Base-by-base conservation (phyloP, 192 early-diverging fungal species). In the Coemansia sp. region DNA sequence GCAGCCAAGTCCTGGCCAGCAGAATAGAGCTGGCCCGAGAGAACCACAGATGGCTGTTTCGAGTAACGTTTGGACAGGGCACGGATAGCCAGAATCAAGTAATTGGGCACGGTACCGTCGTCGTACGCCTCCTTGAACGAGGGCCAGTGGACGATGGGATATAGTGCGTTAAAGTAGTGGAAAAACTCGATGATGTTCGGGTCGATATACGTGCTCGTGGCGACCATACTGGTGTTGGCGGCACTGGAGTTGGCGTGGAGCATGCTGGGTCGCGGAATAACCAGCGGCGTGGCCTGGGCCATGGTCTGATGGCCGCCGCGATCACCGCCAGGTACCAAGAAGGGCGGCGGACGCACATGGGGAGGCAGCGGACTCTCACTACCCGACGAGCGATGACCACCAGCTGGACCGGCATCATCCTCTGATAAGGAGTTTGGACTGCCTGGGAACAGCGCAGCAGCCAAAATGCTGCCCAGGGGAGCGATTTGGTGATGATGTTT, bases 91-190 rank as follows among this genome's bases (percentile, higher is more conserved):
- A 84, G 68, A 60, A 84, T 84, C 73, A 84, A 53, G 74, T 84
- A 84, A 68, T 84, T 84, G 39, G 81, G 81, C 70, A 84, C 81
- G 52, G 78, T 84, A 53, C 76, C 81, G 68, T 84, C 81, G 62
- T 84, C 81, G 63, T 84, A 84, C 33, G 81, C 81, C 77, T 84
- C 81, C 71, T 76, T 84, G 65, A 84, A 84, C 12, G 81, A 84
- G 52, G 81, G 81, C 81, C 81, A 84, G 71, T 84, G 81, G 11
- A 84, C 81, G 64, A 84, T 73, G 12, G 81, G 81, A 52, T 79
- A 84, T 66, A 84, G 65, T 16, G 76, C 81, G 77, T 84, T 84
- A 65, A 84, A 84, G 49, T 84, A 84, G 50, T 84, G 78, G 77
- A 84, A 84, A 63, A 79, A 84, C 52, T 84, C 81, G 65, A 84